Base-by-base conservation (phyloP, 768 basidiomycete genomes). In the Phylloporus rhodoxanthus region DNA sequence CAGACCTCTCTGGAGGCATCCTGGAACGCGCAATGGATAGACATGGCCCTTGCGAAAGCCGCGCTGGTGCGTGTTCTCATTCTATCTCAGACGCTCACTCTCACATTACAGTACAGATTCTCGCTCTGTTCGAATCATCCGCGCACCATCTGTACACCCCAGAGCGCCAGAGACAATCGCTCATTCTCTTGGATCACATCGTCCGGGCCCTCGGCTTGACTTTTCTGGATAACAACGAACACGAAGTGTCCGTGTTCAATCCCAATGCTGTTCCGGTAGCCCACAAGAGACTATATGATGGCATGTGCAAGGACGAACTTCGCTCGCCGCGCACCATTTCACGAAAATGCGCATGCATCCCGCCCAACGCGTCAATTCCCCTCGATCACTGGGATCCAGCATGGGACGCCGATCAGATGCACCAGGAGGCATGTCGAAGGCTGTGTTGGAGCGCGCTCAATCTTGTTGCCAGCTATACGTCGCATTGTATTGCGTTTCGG, bases 81-180 rank as follows among this genome's bases (percentile, higher is more conserved):
- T 46, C 28, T 20, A 7, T 30, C 8, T 25, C 17, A 26, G 7
- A 20, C 28, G 17, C 25, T 39, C 9, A 29, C 53, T 51, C 57
- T 64, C 36, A 69, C 34, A 40, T 32, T 1, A 11, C 13, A 14
- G n/a, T 4, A 29, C 52, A 87, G 87, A 79, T 91, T 43, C 73
- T 90, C 8, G 84, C 87, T 5, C 69, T 91, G 3, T 91, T 87
- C 57, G 88, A 91, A 63, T 77, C 79, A 0, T 89, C 84, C 1
- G 77, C 83, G 5, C 84, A 90, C 52, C 86, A 85, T 6, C 70
- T 76, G 37, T 77, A 87, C 60, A 76, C 74, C 19, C 71, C 76
- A 4, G 75, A 78, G 19, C 76, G 82, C 13, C 75, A 80, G 10
- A 69, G 72, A 19, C 66, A 66, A 17, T 73, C 86, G 0, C 69